Evolutionary conservation across 139 green algal genomes (phyloP).

Genomic region (Picocystis salinarum): DNA sequence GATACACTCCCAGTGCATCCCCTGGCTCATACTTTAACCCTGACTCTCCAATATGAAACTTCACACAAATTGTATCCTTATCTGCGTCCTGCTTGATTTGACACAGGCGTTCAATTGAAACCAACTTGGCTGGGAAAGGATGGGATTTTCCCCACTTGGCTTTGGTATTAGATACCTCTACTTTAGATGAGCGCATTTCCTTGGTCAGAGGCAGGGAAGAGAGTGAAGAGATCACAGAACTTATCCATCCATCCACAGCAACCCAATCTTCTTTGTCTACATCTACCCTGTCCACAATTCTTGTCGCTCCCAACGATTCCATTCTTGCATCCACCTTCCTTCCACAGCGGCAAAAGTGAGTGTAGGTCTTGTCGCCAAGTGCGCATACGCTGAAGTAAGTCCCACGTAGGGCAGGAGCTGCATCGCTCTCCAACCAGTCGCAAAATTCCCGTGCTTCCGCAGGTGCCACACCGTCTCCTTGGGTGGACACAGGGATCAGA

Average conservation of each 20-base stretch:
- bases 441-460: conserved; percentile 63
- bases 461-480: conserved; percentile 70
- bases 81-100: conserved; percentile 21
- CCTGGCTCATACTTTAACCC: conserved; percentile 53
- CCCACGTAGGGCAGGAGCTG: conserved; percentile 17
- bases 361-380: conserved; percentile 66
- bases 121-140: background rate
- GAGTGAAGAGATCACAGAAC: conserved; percentile 20
- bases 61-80: conserved; percentile 61
- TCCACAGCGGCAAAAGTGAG: conserved; percentile 66
- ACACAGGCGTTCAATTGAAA: conserved; percentile 37
- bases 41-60: conserved; percentile 54
- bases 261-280: conserved; percentile 66
- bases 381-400: conserved; percentile 48
- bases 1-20: conserved; percentile 65
- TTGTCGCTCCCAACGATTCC: conserved; percentile 19
- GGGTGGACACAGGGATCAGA: conserved; percentile 58
- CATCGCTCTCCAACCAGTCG: conserved; percentile 44
- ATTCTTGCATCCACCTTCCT: conserved; percentile 43
- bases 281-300: conserved; percentile 26
- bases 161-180: no score
- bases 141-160: background rate
- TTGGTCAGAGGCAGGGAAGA: conserved; percentile 18
- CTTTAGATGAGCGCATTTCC: no score
- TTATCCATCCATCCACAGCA: conserved; percentile 49